Evolutionary conservation across 129 eudicot genomes (phyloP), one percentile per base, ranked within the genome.

Genomic region (Pseudognaphalium luteoalbum): DNA sequence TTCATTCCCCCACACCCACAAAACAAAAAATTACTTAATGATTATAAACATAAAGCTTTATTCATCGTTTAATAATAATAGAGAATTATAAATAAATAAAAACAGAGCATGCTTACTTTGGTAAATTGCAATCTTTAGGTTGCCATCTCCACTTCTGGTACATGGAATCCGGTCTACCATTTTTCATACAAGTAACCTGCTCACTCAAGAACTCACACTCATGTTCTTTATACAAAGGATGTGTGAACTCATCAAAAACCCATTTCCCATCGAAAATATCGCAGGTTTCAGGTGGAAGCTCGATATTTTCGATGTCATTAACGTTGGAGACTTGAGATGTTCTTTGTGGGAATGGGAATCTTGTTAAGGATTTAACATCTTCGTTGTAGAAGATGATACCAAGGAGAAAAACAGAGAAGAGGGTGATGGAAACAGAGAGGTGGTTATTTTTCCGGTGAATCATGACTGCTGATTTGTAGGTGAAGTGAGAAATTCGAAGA

Each of bases 101-200:
- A 47, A 50, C 63, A 39, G 21, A 74, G 42, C 7, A 37, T 32
- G 10, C 82, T 86, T 85, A 93, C 98, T 87, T 93, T 72, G 98
- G 97, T 74, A 93, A 77, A 80, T 87, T 75, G 82, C 98, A 93
- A 67, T 91, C 96, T 70, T 79, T 91, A 17, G 98, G 98, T 73
- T 93, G 96, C 98, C 98, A 93, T 65, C 87, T 88, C 97, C 98
- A 93, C 14, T 91, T 87, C 82, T 90, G 96, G 58, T 88, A 88
- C 75, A 75, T 51, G 20, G 96, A 85, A 84, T 93, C 93, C 60
- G 76, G 60, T 57, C 98, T 88, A 42, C 97, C 96, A 81, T 90
- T 90, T 57, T 84, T 90, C 85, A 88, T 50, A 72, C 98, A 93
- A 34, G 93, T 91, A 10, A 93, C 97, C 58, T 93, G 97, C 1